phyloP scores from a whole-genome alignment of 31 red algal species.

The Asparagopsis taxiformis region DNA sequence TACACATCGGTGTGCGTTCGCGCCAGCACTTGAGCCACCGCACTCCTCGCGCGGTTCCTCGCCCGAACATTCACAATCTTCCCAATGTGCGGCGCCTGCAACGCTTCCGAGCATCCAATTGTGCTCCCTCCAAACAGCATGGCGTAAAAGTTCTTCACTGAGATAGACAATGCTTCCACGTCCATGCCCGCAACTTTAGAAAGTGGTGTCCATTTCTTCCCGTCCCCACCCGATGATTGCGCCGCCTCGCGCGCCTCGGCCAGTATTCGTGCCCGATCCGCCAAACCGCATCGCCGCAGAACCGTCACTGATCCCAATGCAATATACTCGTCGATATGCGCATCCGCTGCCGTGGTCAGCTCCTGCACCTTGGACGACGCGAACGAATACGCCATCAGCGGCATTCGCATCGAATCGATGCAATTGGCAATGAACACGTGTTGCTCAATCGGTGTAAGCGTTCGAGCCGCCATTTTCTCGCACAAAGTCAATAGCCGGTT shows the following conservation, averaged over 20 bases:
- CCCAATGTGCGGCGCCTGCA: slow-evolving; percentile 64
- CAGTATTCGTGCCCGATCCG: slow-evolving; percentile 70
- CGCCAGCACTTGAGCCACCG: slow-evolving; percentile 64
- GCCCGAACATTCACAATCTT: slow-evolving; percentile 74
- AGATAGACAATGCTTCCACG: slow-evolving; percentile 86
- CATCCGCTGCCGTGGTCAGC: slow-evolving; percentile 63
- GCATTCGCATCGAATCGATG: slow-evolving; percentile 85
- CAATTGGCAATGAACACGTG: slow-evolving; percentile 92
- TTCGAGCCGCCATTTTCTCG: slow-evolving; percentile 41
- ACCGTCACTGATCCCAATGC: slow-evolving; percentile 51
- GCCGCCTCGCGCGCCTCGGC: slow-evolving; percentile 40
- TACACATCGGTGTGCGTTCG: slow-evolving; percentile 66
- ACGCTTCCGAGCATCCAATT: slow-evolving; percentile 59
- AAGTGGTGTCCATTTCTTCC: slow-evolving; percentile 22
- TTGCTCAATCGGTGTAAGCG: slow-evolving; percentile 48
- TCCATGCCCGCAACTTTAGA: slow-evolving; percentile 85
- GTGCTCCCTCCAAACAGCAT: slow-evolving; percentile 77
- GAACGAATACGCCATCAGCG: slow-evolving; percentile 78
- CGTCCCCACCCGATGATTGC: background rate
- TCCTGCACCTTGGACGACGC: slow-evolving; percentile 71
- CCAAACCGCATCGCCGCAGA: slow-evolving; percentile 65
- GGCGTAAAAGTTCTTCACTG: slow-evolving; percentile 92
- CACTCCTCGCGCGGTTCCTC: slow-evolving; percentile 63
- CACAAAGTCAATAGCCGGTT: slow-evolving; percentile 77
- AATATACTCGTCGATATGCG: slow-evolving; percentile 83